Percentiles rank a stretch among this genome's conserved stretches.
Conservation (phyloP, 1,284 basidiomycete genomes). For the Agroathelia rolfsii region DNA sequence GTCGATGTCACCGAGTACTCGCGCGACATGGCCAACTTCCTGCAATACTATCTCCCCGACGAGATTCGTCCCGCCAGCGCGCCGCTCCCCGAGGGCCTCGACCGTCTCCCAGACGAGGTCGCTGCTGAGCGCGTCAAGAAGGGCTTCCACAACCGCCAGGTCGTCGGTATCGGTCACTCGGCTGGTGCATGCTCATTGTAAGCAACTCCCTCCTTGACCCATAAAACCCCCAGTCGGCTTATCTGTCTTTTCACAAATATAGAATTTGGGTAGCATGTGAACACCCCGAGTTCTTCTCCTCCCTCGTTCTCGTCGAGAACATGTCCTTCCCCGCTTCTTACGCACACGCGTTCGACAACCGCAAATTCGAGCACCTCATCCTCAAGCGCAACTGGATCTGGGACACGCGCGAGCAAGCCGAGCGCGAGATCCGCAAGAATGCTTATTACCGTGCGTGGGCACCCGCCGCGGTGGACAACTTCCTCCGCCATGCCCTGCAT, state of each 20-base stretch:
- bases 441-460: constrained; percentile 75
- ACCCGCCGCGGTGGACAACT: constrained; percentile 52
- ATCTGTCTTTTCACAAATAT: no score
- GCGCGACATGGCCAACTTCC: constrained; percentile 64
- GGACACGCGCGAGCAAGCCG: constrained; percentile 63
- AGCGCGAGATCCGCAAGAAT: constrained; percentile 36
- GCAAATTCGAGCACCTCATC: neutral
- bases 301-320: constrained; percentile 75
- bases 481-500: constrained; percentile 58
- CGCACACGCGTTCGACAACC: constrained; percentile 2
- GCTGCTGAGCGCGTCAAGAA: constrained; percentile 27
- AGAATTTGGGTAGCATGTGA: constrained; percentile 53
- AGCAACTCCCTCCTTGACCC: no score
- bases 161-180: constrained; percentile 74
- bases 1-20: constrained; percentile 62
- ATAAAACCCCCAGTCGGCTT: constrained; percentile 9
- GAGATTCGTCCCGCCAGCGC: constrained; percentile 14
- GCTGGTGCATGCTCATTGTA: constrained; percentile 69
- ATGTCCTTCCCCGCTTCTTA: constrained; percentile 23
- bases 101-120: constrained; percentile 31
- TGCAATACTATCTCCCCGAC: constrained; percentile 48
- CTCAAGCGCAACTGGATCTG: no score
- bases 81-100: constrained; percentile 39
- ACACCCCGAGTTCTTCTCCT: constrained; percentile 60
- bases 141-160: constrained; percentile 36